Conservation (phyloP, 805 yeast species). For the Metschnikowia matae region DNA sequence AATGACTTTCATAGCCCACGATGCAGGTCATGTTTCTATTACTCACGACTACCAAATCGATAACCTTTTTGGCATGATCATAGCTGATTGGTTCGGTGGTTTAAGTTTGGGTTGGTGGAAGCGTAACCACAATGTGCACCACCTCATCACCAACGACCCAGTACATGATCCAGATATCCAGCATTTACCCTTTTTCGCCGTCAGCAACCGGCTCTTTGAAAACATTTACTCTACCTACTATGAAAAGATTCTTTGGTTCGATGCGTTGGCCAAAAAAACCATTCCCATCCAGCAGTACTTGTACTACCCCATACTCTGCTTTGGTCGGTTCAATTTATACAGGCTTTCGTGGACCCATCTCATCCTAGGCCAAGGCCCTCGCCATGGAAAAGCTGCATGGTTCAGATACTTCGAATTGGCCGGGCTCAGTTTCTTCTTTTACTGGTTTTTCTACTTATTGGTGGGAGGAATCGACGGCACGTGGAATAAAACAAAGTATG, state of each 20-base stretch:
- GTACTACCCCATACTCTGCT: conserved; percentile 74
- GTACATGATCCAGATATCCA: conserved; percentile 94
- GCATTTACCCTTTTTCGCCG: conserved; percentile 88
- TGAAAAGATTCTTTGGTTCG: conserved; percentile 63
- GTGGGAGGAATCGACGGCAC: conserved; percentile 52
- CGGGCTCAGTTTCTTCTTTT: conserved; percentile 67
- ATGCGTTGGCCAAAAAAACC: conserved; percentile 52
- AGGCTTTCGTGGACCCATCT: conserved; percentile 77
- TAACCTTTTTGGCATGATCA: conserved; percentile 63
- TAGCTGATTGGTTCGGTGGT: conserved; percentile 85
- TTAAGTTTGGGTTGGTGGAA: conserved; percentile 94
- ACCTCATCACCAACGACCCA: conserved; percentile 86
- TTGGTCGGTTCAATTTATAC: conserved; percentile 84
- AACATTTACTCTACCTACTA: conserved; percentile 78
- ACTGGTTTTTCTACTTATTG: conserved; percentile 75
- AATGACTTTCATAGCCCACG: conserved; percentile 82
- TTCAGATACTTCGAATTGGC: conserved; percentile 71
- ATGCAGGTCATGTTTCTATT: conserved; percentile 82
- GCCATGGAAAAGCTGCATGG: conserved; percentile 81
- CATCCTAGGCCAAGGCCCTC: conserved; percentile 72
- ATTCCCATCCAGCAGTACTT: conserved; percentile 64
- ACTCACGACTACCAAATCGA: conserved; percentile 78
- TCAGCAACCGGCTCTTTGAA: conserved; percentile 64
- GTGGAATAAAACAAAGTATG: conserved; percentile 51
- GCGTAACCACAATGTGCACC: conserved; percentile 90